These are phyloP conservation scores for Dictyostelium capitatum DNA, from an alignment of 78 protist genomes.

Conservation along the genomic window DNA sequence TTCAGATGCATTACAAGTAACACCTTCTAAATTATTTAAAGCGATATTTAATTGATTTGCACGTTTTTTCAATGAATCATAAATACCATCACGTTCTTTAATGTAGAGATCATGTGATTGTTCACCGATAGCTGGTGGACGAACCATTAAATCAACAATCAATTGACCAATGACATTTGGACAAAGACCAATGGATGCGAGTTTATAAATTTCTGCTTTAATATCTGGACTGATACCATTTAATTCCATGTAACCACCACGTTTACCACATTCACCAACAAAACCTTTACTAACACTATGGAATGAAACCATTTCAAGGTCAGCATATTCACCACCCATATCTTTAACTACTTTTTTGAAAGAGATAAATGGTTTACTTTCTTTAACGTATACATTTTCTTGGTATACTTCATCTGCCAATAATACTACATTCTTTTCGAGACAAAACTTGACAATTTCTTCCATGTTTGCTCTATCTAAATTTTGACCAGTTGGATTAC, in stretches of 20 bases:
- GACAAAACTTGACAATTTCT: conserved; percentile 87
- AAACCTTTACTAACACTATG: conserved; percentile 99
- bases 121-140: conserved; percentile 97
- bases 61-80: conserved; percentile 85
- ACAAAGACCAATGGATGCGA: conserved; percentile 95
- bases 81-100: conserved; percentile 86
- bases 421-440: conserved; percentile 85
- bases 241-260: conserved; percentile 98
- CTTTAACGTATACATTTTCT: conserved; percentile 93
- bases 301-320: conserved; percentile 94
- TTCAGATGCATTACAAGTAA: conserved; percentile 87
- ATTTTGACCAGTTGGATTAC: conserved; percentile 99
- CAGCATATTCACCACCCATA: conserved; percentile 45
- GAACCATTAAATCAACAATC: conserved; percentile 91
- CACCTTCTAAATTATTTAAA: conserved; percentile 91
- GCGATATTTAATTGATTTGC: conserved; percentile 81
- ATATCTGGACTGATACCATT: conserved; percentile 76
- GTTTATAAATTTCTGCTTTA: conserved; percentile 93
- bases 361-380: conserved; percentile 90
- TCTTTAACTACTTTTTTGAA: conserved; percentile 91
- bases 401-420: conserved; percentile 99
- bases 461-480: conserved; percentile 67
- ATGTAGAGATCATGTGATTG: conserved; percentile 87
- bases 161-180: conserved; percentile 97
- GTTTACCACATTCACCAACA: conserved; percentile 99